Evolutionary conservation across 257 asterid genomes (phyloP), one percentile per base, ranked within the genome.

Genomic region (Echium plantagineum): DNA sequence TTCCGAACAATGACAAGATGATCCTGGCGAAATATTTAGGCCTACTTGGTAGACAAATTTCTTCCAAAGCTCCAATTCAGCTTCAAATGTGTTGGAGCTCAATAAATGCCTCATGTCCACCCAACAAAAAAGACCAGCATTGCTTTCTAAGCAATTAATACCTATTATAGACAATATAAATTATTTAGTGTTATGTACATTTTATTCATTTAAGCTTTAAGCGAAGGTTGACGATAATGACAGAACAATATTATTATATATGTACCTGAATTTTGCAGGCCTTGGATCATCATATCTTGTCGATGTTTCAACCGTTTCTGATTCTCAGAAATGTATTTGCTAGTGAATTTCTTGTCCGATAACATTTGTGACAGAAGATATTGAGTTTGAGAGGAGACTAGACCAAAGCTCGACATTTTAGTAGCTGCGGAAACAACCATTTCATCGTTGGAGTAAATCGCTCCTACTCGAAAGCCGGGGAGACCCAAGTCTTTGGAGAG

Each of bases 11-110:
- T 42, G 49, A 66, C 90, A 89, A 4, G 96, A 85, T 3, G 95
- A 89, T 28, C 95, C 95, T 12, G 96, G 95, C 0, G 96, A 89
- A 24, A 89, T 81, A 9, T 89, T 89, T 57, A 89, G 70, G 12
- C 96, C 94, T 3, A 89, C 95, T 4, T 85, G 72, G 75, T 85
- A 89, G 2, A 89, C 94, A 42, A 42, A 42, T 42, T 42, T 42
- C 49, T 42, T 42, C 49, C 49, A 89, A 2, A 89, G 77, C 59
- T 85, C 89, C 71, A 83, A 81, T 54, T 88, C 96, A 0, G 49
- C 49, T 42, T 42, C 49, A 42, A 42, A 42, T 42, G 49, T 42
- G 17, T 42, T 42, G 10, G 49, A 10, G 16, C 49, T 42, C 15
- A 89, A 61, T 0, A 85, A 74, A 42, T 89, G 94, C 54, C 95